Percentiles rank a stretch among this genome's conserved stretches.
phyloP scores from a whole-genome alignment of 352 stramenopile genomes.

The Globisporangium iwayamae region DNA sequence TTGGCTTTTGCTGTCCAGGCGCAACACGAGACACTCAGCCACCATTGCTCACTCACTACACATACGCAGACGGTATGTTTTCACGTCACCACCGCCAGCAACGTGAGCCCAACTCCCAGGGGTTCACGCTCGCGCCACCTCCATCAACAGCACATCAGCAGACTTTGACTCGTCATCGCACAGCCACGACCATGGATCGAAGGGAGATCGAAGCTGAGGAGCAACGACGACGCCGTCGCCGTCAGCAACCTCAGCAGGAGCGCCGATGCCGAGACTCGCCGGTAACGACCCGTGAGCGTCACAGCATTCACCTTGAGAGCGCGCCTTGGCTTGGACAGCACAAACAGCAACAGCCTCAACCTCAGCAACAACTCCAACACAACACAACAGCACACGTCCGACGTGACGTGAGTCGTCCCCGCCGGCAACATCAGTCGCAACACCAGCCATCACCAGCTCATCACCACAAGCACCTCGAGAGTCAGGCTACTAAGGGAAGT shows the following conservation, averaged over 20 bases:
- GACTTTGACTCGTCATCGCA: background rate
- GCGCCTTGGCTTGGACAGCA: slow-evolving; percentile 13
- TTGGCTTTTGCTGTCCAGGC: slow-evolving; percentile 1
- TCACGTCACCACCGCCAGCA: background rate
- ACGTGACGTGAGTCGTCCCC: background rate
- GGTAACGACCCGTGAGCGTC: background rate
- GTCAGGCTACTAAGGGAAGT: slow-evolving; percentile 8
- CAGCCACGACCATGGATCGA: background rate
- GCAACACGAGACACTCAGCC: background rate
- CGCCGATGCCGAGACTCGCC: background rate
- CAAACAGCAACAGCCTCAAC: background rate
- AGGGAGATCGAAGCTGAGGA: background rate
- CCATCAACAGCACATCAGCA: background rate
- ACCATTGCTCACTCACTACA: background rate
- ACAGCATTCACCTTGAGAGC: slow-evolving; percentile 17
- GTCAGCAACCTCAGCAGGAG: background rate
- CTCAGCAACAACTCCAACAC: background rate
- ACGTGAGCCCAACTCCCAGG: background rate
- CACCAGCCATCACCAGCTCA: background rate
- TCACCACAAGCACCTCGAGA: background rate
- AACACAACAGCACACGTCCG: background rate
- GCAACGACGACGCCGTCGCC: background rate
- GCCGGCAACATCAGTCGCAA: background rate
- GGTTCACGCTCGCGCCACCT: background rate
- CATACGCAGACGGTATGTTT: background rate